Evolutionary conservation across 1,284 basidiomycete genomes (phyloP), one percentile per base, ranked within the genome.

Genomic region (Coniophora puteana): DNA sequence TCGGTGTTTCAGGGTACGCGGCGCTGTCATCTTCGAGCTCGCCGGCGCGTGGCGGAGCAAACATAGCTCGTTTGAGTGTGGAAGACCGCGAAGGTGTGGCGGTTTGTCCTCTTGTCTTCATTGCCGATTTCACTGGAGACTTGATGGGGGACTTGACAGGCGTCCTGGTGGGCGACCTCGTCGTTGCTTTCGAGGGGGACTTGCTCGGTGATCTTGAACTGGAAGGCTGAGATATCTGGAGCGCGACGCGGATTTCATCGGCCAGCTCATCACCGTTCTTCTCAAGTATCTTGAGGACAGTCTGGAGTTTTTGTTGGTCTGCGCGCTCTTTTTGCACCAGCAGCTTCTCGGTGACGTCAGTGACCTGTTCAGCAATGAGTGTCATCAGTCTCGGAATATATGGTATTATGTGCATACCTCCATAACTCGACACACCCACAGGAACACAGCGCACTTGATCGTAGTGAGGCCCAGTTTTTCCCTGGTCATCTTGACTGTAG

Each of bases 381-480:
- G n/a, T n/a, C n/a, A n/a, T n/a, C n/a, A n/a, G n/a, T n/a, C n/a
- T n/a, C n/a, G n/a, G n/a, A n/a, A n/a, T n/a, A n/a, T n/a, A n/a
- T n/a, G n/a, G n/a, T n/a, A 34, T 2, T 12, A 21, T 20, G 8
- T 5, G n/a, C n/a, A 10, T 2, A 38, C 60, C 52, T 63, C 58
- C 29, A 61, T 49, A 27, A 63, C 24, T 13, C 61, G 54, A 20
- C 49, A 62, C 4, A 61, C 53, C 61, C 60, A 60, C 33, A 44
- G 50, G 45, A 63, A 63, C 7, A 63, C 6, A n/a, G 54, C 57
- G 14, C 59, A 61, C 7, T 17, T 26, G n/a, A 60, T 35, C 18
- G 30, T 17, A 20, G 42, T 41, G 0, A 31, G 23, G n/a, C 58
- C 49, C 13, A 61, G 41, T 16, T 36, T 43, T 11, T 51, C 41